Conservation (phyloP, 352 stramenopile genomes). For the Globisporangium barbulae region DNA sequence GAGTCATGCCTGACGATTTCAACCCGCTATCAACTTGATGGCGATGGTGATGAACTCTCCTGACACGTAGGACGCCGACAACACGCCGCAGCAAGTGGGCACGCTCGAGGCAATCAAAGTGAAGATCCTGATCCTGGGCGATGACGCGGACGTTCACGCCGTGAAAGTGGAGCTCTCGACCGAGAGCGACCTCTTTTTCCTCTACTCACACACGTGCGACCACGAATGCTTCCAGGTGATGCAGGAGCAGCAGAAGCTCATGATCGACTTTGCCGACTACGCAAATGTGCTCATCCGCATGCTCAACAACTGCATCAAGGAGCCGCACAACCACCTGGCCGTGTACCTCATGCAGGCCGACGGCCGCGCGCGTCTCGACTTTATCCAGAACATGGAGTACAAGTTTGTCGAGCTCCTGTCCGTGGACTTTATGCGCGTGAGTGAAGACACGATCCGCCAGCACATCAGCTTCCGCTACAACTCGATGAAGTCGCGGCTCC, state of each 20-base stretch:
- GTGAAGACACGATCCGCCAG: slow-evolving; percentile 89
- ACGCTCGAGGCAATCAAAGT: slow-evolving; percentile 94
- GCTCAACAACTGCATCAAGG: slow-evolving; percentile 95
- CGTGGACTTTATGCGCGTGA: slow-evolving; percentile 87
- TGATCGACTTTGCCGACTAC: slow-evolving; percentile 95
- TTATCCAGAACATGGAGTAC: slow-evolving; percentile 97
- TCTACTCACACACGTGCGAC: slow-evolving; percentile 91
- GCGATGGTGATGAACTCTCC: neutral
- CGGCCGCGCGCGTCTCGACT: slow-evolving; percentile 88
- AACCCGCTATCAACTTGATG: neutral
- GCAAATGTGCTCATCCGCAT: slow-evolving; percentile 92
- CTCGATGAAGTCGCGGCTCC: slow-evolving; percentile 90
- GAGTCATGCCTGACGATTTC: neutral
- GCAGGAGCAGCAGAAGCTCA: slow-evolving; percentile 94
- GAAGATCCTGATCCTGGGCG: slow-evolving; percentile 90
- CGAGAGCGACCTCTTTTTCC: slow-evolving; percentile 93
- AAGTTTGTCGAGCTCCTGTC: slow-evolving; percentile 95
- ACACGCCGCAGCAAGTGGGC: slow-evolving; percentile 86
- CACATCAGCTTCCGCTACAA: slow-evolving; percentile 95
- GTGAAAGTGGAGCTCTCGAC: slow-evolving; percentile 91
- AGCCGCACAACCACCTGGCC: slow-evolving; percentile 92
- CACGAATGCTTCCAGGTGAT: slow-evolving; percentile 85
- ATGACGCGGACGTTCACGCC: slow-evolving; percentile 77
- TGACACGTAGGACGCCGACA: slow-evolving; percentile 56
- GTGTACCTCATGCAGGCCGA: slow-evolving; percentile 93